Conservation (phyloP, 2,329 filamentous ascomycete genomes). For the Hymenoscyphus repandus region DNA sequence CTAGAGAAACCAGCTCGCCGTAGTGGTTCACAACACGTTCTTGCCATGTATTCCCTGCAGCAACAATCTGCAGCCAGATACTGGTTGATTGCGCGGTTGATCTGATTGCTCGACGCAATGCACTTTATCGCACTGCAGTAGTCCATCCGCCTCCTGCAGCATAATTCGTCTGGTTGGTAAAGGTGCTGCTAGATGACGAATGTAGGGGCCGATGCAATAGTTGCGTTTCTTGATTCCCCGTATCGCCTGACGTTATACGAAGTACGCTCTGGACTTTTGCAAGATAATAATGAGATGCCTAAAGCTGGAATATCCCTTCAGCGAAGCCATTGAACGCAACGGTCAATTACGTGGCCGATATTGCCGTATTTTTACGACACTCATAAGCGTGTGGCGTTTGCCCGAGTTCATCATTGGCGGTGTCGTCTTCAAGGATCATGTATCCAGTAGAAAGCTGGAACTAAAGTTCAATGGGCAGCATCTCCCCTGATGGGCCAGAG, state of each 20-base stretch:
- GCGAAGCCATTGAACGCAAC: too few species aligned
- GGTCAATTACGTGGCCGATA: too few species aligned
- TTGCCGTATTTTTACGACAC: too few species aligned
- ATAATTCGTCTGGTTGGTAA: slow-evolving; percentile 6
- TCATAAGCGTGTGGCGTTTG: slow-evolving; percentile 2
- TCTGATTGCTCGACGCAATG: slow-evolving; percentile 12
- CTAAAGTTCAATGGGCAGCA: too few species aligned
- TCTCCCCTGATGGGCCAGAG: too few species aligned
- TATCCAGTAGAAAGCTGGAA: not conserved
- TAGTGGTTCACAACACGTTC: slow-evolving; percentile 6
- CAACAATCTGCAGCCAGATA: slow-evolving; percentile 10
- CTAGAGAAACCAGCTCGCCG: too few species aligned
- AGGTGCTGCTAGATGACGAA: not conserved
- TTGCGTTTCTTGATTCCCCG: too few species aligned
- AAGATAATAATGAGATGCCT: too few species aligned
- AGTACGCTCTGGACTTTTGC: too few species aligned
- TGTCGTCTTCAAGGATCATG: not conserved
- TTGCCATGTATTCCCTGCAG: slow-evolving; percentile 18
- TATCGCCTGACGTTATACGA: too few species aligned
- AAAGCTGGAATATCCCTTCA: too few species aligned
- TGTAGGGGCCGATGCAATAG: not conserved
- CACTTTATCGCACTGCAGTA: slow-evolving; percentile 23
- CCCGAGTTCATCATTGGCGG: slow-evolving; percentile 1
- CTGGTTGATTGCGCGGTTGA: slow-evolving; percentile 11
- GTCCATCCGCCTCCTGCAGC: slow-evolving; percentile 20